Conservation (phyloP, 2,329 filamentous ascomycete genomes). For the Colletotrichum eremochloae region DNA sequence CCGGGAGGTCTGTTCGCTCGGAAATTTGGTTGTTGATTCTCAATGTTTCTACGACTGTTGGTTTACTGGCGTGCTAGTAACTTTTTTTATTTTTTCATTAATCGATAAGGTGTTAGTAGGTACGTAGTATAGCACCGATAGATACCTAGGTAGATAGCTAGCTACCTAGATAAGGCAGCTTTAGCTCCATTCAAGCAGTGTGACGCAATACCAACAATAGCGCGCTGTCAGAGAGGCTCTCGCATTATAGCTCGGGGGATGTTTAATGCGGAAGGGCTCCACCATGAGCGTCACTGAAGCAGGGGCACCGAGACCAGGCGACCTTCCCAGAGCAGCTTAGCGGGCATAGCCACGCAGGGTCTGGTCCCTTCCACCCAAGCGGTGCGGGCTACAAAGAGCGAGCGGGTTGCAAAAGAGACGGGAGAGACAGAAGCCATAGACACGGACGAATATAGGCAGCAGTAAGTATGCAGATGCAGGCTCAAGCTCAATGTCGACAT, state of each 20-base stretch:
- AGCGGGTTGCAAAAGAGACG: background rate
- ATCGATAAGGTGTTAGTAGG: background rate
- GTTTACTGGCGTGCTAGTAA: background rate
- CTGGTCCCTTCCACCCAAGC: conserved; percentile 42
- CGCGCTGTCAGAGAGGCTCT: conserved; percentile 31
- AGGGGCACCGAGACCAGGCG: conserved; percentile 13
- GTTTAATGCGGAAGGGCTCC: conserved; percentile 24
- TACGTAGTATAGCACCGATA: no score
- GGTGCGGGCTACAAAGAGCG: conserved; percentile 24
- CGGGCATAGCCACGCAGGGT: conserved; percentile 41
- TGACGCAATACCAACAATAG: conserved; percentile 37
- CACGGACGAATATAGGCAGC: conserved; percentile 9
- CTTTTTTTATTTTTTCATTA: conserved; percentile 13
- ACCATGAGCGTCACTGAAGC: conserved; percentile 30
- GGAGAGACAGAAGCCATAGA: conserved; percentile 2
- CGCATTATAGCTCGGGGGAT: conserved; percentile 22
- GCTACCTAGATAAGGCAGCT: no score
- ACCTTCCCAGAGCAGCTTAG: conserved; percentile 21
- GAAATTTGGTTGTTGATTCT: background rate
- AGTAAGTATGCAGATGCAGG: conserved; percentile 30
- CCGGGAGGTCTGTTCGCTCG: conserved; percentile 25
- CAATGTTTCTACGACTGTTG: conserved; percentile 9
- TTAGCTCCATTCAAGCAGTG: conserved; percentile 24
- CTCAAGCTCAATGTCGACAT: conserved; percentile 16
- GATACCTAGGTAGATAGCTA: no score